phyloP scores from a whole-genome alignment of 495 filamentous ascomycete genomes.

The Daldinia loculata region DNA sequence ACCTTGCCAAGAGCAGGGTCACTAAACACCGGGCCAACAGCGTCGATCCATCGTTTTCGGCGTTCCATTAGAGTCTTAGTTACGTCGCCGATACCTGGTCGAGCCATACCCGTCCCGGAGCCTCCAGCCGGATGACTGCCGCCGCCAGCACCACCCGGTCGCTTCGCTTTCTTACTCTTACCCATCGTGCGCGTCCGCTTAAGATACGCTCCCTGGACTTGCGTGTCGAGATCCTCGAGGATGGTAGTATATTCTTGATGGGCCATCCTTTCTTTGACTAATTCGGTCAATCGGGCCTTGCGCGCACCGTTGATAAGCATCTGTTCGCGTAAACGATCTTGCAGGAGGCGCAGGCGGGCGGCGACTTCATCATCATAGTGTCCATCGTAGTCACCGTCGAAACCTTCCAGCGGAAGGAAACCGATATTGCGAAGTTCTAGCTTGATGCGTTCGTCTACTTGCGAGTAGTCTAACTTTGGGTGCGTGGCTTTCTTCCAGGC shows the following conservation, averaged over 20 bases:
- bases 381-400: slow-evolving; percentile 76
- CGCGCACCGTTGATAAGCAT: slow-evolving; percentile 87
- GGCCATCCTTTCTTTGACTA: slow-evolving; percentile 90
- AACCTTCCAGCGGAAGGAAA: slow-evolving; percentile 75
- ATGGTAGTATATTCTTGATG: slow-evolving; percentile 97
- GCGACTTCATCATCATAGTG: slow-evolving; percentile 95
- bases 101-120: slow-evolving; percentile 63
- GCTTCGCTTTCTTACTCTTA: slow-evolving; percentile 85
- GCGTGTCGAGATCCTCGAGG: slow-evolving; percentile 92
- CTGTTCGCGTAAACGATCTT: slow-evolving; percentile 80
- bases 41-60: slow-evolving; percentile 83
- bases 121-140: slow-evolving; percentile 59
- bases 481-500: slow-evolving; percentile 65
- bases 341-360: slow-evolving; percentile 84
- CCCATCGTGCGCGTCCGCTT: slow-evolving; percentile 95
- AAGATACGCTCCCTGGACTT: slow-evolving; percentile 93
- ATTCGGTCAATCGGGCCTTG: slow-evolving; percentile 83
- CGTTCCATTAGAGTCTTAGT: slow-evolving; percentile 91
- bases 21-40: slow-evolving; percentile 85
- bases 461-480: slow-evolving; percentile 78
- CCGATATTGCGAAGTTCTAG: slow-evolving; percentile 94
- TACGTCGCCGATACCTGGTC: slow-evolving; percentile 89
- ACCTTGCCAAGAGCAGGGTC: slow-evolving; percentile 65
- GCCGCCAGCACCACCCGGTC: slow-evolving; percentile 70
- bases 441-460: slow-evolving; percentile 88